A percentile compares a stretch with the other conserved stretches of the same genome.
These are phyloP conservation scores for Pleurotus eryngii DNA, from an alignment of 768 basidiomycete species.

Conservation along the genomic window DNA sequence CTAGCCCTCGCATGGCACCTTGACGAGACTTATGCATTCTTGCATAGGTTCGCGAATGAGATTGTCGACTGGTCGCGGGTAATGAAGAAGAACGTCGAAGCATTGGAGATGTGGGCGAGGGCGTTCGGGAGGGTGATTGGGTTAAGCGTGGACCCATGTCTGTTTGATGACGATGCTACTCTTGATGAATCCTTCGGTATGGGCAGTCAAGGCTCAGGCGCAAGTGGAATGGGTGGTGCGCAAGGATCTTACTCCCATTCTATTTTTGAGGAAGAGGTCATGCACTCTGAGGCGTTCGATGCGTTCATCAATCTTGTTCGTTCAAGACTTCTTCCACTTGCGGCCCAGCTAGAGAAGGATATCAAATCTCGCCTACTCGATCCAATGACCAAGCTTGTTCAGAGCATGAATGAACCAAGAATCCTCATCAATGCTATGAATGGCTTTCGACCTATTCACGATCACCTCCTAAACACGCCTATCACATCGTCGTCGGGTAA, in stretches of 20 bases:
- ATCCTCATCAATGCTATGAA: slow-evolving; percentile 71
- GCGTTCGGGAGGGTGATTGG: slow-evolving; percentile 69
- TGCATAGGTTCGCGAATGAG: slow-evolving; percentile 58
- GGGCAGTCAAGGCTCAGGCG: not conserved
- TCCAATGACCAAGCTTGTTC: slow-evolving; percentile 54
- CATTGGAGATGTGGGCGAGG: slow-evolving; percentile 58
- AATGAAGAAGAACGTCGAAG: slow-evolving; percentile 45
- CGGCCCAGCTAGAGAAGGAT: slow-evolving; percentile 47
- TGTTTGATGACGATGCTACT: slow-evolving; percentile 20
- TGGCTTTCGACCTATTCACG: slow-evolving; percentile 70
- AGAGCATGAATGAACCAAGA: slow-evolving; percentile 57
- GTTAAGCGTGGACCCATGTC: slow-evolving; percentile 34
- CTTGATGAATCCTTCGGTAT: not conserved
- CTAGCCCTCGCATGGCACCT: slow-evolving; percentile 54
- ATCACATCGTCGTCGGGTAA: slow-evolving; percentile 39
- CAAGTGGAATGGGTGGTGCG: not conserved
- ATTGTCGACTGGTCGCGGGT: slow-evolving; percentile 61
- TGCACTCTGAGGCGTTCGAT: slow-evolving; percentile 56
- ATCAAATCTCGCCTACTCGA: slow-evolving; percentile 54
- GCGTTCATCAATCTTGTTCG: slow-evolving; percentile 64
- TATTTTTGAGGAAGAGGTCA: slow-evolving; percentile 1
- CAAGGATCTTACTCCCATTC: not conserved
- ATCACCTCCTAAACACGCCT: slow-evolving; percentile 64
- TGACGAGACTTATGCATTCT: slow-evolving; percentile 52
- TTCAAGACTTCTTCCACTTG: slow-evolving; percentile 48